These are phyloP conservation scores for Forsythia viridissima DNA, from an alignment of 257 asterid genomes.

Conservation along the genomic window DNA sequence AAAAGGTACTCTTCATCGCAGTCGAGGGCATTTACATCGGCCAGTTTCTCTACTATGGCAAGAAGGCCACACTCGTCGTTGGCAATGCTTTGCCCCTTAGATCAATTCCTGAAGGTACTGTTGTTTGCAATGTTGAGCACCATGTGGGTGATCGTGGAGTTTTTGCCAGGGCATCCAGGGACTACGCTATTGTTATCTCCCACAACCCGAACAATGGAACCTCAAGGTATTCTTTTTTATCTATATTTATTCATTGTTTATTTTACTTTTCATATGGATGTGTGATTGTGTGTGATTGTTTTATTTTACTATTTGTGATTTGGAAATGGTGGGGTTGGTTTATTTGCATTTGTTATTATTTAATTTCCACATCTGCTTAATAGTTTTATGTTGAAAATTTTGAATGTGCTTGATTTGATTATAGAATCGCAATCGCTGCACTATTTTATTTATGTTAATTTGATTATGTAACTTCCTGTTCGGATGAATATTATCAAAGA, in stretches of 20 bases:
- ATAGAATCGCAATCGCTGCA: too few species aligned
- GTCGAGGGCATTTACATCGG: not conserved
- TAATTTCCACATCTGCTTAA: not conserved
- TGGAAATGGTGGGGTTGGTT: too few species aligned
- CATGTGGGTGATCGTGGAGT: slow-evolving; percentile 3
- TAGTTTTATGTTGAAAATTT: not conserved
- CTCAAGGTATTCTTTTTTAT: not conserved
- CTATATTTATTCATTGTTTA: not conserved
- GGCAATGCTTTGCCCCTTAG: not conserved
- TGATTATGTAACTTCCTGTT: not conserved
- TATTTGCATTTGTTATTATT: too few species aligned
- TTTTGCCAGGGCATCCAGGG: not conserved
- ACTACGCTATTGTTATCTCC: not conserved
- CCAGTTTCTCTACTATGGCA: slow-evolving; percentile 4
- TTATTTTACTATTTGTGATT: too few species aligned
- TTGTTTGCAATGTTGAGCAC: slow-evolving; percentile 1
- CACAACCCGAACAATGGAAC: slow-evolving; percentile 11
- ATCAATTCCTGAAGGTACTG: not conserved
- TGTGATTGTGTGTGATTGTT: too few species aligned
- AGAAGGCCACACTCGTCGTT: not conserved
- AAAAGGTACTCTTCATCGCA: not conserved
- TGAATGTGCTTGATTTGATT: too few species aligned
- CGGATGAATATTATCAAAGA: not conserved
- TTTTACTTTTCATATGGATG: too few species aligned
- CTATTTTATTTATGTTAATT: not conserved